Percentiles rank a stretch among this genome's conserved stretches.
Conservation (phyloP, 495 filamentous ascomycete species). For the Beverwykella pulmonaria region DNA sequence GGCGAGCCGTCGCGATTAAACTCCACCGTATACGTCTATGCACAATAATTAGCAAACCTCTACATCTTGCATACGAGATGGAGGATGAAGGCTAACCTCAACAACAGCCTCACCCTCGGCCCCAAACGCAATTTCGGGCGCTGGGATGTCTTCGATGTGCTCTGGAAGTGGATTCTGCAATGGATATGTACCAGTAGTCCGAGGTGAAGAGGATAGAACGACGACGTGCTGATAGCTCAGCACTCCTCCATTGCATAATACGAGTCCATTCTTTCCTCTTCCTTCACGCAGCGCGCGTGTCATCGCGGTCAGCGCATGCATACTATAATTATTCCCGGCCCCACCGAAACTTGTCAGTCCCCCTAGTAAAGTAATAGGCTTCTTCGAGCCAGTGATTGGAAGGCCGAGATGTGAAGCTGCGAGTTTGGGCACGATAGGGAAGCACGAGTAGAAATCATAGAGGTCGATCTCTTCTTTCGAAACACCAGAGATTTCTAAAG, state of each 20-base stretch:
- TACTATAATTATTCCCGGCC: constrained; percentile 63
- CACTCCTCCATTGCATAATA: constrained; percentile 60
- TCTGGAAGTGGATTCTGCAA: constrained; percentile 45
- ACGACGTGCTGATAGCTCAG: constrained; percentile 59
- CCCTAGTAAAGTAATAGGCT: constrained; percentile 56
- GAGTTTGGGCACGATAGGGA: constrained; percentile 63
- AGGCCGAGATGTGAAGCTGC: constrained; percentile 57
- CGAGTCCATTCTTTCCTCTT: constrained; percentile 50
- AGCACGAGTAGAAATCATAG: constrained; percentile 63
- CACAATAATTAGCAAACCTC: background rate
- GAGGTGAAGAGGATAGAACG: constrained; percentile 51
- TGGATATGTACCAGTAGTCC: constrained; percentile 49
- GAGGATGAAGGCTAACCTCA: constrained; percentile 49
- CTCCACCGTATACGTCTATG: constrained; percentile 60
- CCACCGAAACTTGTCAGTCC: constrained; percentile 63
- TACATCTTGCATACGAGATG: background rate
- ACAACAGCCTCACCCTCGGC: constrained; percentile 53
- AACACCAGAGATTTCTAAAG: constrained; percentile 45
- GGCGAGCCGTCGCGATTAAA: constrained; percentile 54
- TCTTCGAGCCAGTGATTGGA: constrained; percentile 42
- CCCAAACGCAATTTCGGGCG: constrained; percentile 44
- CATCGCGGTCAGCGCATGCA: constrained; percentile 60
- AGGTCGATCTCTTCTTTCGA: constrained; percentile 53
- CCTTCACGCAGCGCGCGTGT: constrained; percentile 50
- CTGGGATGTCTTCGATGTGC: constrained; percentile 37